Evolutionary conservation across 768 basidiomycete species (phyloP).

Genomic region (Amanita pseudoporphyria): DNA sequence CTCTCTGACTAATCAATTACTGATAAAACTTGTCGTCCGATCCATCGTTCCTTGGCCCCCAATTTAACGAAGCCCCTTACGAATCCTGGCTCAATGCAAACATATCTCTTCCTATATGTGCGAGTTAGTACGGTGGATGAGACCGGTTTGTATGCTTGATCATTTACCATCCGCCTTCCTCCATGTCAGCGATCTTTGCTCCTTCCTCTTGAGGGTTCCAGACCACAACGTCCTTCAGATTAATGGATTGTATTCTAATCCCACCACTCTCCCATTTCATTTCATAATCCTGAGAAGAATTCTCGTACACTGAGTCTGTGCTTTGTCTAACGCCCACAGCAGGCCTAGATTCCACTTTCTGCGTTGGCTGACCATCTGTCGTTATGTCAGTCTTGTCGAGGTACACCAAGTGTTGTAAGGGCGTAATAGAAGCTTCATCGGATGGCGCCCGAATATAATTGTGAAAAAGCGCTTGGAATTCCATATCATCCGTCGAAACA

Average conservation of each 20-base stretch:
- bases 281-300: slow-evolving; percentile 44
- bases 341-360: slow-evolving; percentile 50
- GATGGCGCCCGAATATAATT: slow-evolving; percentile 73
- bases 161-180: slow-evolving; percentile 79
- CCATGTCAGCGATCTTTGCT: slow-evolving; percentile 80
- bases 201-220: slow-evolving; percentile 90
- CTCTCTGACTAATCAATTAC: slow-evolving; percentile 17
- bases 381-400: slow-evolving; percentile 73
- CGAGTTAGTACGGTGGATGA: background rate
- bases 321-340: slow-evolving; percentile 55
- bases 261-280: slow-evolving; percentile 52
- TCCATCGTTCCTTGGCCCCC: slow-evolving; percentile 59
- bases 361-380: slow-evolving; percentile 34
- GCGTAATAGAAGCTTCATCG: slow-evolving; percentile 45
- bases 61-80: slow-evolving; percentile 65
- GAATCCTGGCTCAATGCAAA: slow-evolving; percentile 89
- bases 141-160: background rate
- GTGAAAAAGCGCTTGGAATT: slow-evolving; percentile 92
- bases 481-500: slow-evolving; percentile 44
- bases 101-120: slow-evolving; percentile 62
- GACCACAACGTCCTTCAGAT: slow-evolving; percentile 74
- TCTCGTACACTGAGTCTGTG: slow-evolving; percentile 75
- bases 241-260: slow-evolving; percentile 39
- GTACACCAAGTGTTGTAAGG: slow-evolving; percentile 57
- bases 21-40: slow-evolving; percentile 64